Evolutionary conservation across 768 basidiomycete species (phyloP).

Genomic region (Terana coerulea): DNA sequence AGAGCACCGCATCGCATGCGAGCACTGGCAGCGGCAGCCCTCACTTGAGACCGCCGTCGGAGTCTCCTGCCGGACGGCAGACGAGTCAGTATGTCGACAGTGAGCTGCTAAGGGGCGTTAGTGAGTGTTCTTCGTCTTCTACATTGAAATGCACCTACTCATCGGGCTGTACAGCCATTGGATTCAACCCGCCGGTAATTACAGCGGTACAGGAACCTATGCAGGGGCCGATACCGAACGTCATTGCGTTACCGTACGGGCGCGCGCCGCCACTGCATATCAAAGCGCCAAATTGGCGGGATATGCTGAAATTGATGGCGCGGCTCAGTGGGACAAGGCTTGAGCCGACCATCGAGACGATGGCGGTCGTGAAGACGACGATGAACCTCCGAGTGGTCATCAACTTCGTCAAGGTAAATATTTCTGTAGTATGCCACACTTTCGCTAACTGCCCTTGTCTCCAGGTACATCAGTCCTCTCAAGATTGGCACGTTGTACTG

Average conservation of each 20-base stretch:
- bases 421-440: no score
- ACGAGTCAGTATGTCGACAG: slow-evolving; percentile 21
- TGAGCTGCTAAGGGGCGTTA: slow-evolving; percentile 33
- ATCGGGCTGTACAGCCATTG: slow-evolving; percentile 49
- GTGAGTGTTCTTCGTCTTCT: slow-evolving; percentile 40
- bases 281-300: slow-evolving; percentile 71
- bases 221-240: slow-evolving; percentile 58
- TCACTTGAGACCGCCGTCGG: not conserved
- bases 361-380: slow-evolving; percentile 51
- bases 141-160: slow-evolving; percentile 1
- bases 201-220: slow-evolving; percentile 43
- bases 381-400: slow-evolving; percentile 68
- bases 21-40: not conserved
- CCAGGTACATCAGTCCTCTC: slow-evolving; percentile 55
- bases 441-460: slow-evolving; percentile 3
- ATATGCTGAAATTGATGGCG: slow-evolving; percentile 72
- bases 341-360: slow-evolving; percentile 66
- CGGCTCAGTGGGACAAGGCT: slow-evolving; percentile 64
- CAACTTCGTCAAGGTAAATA: slow-evolving; percentile 69
- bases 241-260: slow-evolving; percentile 71
- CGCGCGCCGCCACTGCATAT: slow-evolving; percentile 66
- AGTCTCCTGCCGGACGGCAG: not conserved
- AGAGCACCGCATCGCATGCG: not conserved
- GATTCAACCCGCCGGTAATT: slow-evolving; percentile 59
- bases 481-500: slow-evolving; percentile 69